A percentile compares a stretch with the other conserved stretches of the same genome.
Conservation (phyloP, 2,329 filamentous ascomycete genomes). For the Leptographium radiaticola region DNA sequence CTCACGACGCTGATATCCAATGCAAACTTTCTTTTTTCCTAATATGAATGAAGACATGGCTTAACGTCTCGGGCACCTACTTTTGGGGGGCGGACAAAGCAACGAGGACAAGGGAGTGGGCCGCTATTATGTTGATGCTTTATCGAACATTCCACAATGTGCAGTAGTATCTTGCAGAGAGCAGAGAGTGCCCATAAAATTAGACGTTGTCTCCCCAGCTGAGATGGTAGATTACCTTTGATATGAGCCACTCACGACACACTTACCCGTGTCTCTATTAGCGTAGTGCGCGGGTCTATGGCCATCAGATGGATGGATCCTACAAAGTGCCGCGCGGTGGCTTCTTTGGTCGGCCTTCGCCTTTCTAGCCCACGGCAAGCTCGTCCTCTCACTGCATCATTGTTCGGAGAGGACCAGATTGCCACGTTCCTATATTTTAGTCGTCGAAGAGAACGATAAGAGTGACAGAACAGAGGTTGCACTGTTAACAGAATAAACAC, state of each 20-base stretch:
- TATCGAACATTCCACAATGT: not conserved
- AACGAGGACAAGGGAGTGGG: not conserved
- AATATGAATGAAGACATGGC: not conserved
- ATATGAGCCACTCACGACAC: not conserved
- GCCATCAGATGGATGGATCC: too few species aligned
- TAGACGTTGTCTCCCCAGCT: not conserved
- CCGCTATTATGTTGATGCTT: too few species aligned
- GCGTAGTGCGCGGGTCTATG: too few species aligned
- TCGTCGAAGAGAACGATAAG: too few species aligned
- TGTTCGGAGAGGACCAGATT: too few species aligned
- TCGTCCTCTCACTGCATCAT: too few species aligned
- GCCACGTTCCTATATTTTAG: too few species aligned
- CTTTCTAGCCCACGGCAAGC: too few species aligned
- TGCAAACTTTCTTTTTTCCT: not conserved
- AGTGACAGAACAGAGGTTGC: too few species aligned
- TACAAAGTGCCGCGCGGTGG: too few species aligned
- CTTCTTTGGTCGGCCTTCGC: too few species aligned
- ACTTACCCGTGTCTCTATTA: not conserved
- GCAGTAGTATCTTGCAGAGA: not conserved
- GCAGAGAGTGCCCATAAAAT: not conserved
- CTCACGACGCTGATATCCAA: slow-evolving; percentile 5
- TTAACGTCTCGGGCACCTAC: not conserved
- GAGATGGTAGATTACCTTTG: not conserved
- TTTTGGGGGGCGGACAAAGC: not conserved
- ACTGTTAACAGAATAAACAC: too few species aligned